Base-by-base conservation (phyloP, 805 yeast genomes). In the Saccharomyces cerevisiae region DNA sequence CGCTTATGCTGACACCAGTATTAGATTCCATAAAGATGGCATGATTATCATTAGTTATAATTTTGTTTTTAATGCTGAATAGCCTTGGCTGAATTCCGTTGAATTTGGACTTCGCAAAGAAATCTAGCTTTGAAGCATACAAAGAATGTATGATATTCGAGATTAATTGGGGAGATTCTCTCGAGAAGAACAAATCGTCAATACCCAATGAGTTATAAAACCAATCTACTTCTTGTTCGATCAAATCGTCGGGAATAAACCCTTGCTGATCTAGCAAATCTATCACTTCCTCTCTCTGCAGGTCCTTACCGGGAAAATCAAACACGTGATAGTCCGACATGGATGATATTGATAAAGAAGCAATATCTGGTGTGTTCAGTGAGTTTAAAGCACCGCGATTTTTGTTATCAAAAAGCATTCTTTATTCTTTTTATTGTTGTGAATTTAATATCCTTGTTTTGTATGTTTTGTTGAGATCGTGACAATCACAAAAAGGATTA, bases 61-160 rank as follows among this genome's bases (percentile, higher is more conserved):
- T 79, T 68, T 84, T 85, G 69, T 89, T 88, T 58, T 85, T 88
- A 59, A 92, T 84, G 59, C 83, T 22, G 85, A 84, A 58, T 74
- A 32, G 24, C 14, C 46, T 27, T 27, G 29, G 21, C 26, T 53
- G 17, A 41, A 46, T 47, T 24, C 58, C 56, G 67, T 72, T 60
- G 66, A 76, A 74, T 54, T 73, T 79, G 50, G 84, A 78, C 58
- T 79, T 73, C 3, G 94, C 86, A 67, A 79, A 88, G 6, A 96
- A 96, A 61, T 92, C 94, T 52, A 94, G 80, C 69, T 94, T 94
- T 54, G 97, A 91, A 32, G 97, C 88, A 72, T 92, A 92, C 53
- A 92, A 76, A 9, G 97, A 87, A 65, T 87, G 87, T 62, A 92
- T 88, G 66, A 91, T 90, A 53, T 85, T 80, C 17, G 88, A 91